phyloP scores from a whole-genome alignment of 257 asterid species.

The Plantago ovata region DNA sequence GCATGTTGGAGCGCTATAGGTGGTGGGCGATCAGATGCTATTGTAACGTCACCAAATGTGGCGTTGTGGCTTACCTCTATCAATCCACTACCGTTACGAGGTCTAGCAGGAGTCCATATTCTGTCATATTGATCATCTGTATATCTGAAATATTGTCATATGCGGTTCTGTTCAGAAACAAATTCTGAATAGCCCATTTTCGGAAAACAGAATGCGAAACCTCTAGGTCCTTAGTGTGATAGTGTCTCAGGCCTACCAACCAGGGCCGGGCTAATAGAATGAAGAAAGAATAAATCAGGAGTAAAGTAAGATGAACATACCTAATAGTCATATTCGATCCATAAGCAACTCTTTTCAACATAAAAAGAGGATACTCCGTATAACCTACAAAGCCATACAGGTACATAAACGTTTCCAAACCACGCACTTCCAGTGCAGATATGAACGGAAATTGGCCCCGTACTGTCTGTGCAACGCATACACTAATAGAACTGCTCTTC shows the following conservation, averaged over 20 bases:
- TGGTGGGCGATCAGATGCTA: conserved; percentile 41
- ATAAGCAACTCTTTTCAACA: conserved; percentile 20
- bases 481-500: conserved; percentile 29
- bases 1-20: conserved; percentile 34
- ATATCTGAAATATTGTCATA: conserved; percentile 13
- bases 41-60: neutral
- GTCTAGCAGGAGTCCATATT: conserved; percentile 43
- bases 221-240: no score
- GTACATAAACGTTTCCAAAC: conserved; percentile 33
- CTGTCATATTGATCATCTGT: conserved; percentile 45
- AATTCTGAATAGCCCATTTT: no score
- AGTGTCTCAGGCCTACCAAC: no score
- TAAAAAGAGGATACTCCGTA: conserved; percentile 12
- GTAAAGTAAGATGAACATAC: conserved; percentile 15
- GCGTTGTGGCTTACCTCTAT: conserved; percentile 13
- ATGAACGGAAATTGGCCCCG: conserved; percentile 50
- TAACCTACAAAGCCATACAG: conserved; percentile 4
- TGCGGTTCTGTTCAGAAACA: no score
- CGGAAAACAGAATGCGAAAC: neutral
- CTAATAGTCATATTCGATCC: conserved; percentile 19
- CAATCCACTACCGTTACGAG: conserved; percentile 18
- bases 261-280: no score
- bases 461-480: conserved; percentile 53
- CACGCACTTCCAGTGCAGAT: conserved; percentile 52
- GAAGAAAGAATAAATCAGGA: no score